phyloP scores from a whole-genome alignment of 2,329 filamentous ascomycete genomes.

The Sporothrix brasiliensis region DNA sequence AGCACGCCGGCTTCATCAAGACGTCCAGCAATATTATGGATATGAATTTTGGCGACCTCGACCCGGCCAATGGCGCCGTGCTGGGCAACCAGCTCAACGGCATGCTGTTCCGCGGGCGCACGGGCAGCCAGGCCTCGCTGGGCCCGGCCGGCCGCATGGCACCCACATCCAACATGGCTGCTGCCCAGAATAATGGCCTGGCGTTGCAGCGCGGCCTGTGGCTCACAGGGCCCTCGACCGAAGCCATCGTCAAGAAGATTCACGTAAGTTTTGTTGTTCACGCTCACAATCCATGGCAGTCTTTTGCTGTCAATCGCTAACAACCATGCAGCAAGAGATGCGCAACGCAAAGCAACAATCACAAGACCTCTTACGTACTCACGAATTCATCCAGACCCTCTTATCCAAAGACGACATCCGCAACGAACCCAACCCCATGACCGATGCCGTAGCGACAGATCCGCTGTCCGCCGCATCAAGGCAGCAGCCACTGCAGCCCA shows the following conservation, averaged over 20 bases:
- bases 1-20: conserved; percentile 84
- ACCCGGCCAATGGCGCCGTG: conserved; percentile 74
- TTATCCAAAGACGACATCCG: conserved; percentile 71
- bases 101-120: conserved; percentile 70
- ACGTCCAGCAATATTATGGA: conserved; percentile 77
- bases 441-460: conserved; percentile 43
- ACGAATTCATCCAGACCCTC: conserved; percentile 77
- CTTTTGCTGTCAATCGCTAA: not conserved
- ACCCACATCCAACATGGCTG: conserved; percentile 53
- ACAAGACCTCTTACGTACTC: conserved; percentile 79
- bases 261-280: conserved; percentile 60
- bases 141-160: conserved; percentile 64
- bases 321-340: conserved; percentile 72
- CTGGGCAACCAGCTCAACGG: conserved; percentile 66
- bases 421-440: conserved; percentile 54
- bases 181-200: conserved; percentile 59
- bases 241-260: conserved; percentile 88
- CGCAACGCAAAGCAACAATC: conserved; percentile 85
- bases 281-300: not conserved
- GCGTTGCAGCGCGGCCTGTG: conserved; percentile 80
- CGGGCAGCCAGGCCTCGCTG: conserved; percentile 67
- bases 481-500: conserved; percentile 38
- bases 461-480: not conserved
- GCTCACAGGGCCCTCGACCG: conserved; percentile 86
- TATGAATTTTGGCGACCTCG: conserved; percentile 89